Base-by-base conservation (phyloP, 345 rosid genomes). In the Cardamine chenopodiifolia region DNA sequence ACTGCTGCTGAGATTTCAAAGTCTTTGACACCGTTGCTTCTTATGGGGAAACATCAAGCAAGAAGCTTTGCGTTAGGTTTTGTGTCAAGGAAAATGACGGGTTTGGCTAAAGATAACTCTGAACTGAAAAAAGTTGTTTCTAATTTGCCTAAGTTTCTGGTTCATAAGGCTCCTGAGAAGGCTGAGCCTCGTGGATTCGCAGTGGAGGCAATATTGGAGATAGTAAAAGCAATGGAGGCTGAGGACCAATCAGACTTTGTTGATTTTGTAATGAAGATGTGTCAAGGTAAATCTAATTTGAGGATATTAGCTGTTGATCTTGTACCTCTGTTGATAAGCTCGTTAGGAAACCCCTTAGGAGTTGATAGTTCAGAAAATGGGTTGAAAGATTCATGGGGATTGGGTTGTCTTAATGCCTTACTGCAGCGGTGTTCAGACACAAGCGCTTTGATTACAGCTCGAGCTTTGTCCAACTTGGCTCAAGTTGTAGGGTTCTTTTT, bases 281-380 rank as follows among this genome's bases (percentile, higher is more conserved):
- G 84, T 22, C 84, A 80, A 77, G 97, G 97, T 55, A 91, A 84
- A 80, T 78, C 84, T 58, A 90, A 73, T 79, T 79, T 91, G 34
- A 85, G 97, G 70, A 72, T 91, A 10, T 70, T 94, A 67, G 93
- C 84, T n/a, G 96, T 91, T 72, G 97, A 91, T 82, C 90, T 94
- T 81, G 82, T 91, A 31, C 78, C 85, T 32, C 52, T 79, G 70
- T 69, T 92, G 73, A 76, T 91, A 76, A 85, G 79, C 72, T 61
- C 75, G 3, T 45, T 88, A 74, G 81, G 78, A 66, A 87, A 86
- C 74, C 82, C 89, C 3, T 76, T 87, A 11, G 84, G 83, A 25
- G 57, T 71, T 58, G 14, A 5, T 62, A 66, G 57, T 69, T 71
- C 44, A 48, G 80, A 62, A 53, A 32, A 66, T 73, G 82, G 78